Evolutionary conservation across 495 filamentous ascomycete species (phyloP).

Genomic region (Xylaria grammica): DNA sequence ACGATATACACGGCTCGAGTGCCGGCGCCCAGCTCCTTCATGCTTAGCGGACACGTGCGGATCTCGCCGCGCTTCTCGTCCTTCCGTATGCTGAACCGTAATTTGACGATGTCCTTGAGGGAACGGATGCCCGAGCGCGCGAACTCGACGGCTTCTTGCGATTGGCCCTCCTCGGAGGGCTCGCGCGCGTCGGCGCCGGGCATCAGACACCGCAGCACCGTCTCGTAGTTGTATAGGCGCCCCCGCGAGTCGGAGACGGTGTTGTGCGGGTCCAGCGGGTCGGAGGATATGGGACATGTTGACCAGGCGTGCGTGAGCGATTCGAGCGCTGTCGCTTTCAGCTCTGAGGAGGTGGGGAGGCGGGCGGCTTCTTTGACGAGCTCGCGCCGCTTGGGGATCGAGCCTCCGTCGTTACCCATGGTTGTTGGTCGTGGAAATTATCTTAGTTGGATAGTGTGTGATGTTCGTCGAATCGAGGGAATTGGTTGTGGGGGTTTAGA

Average conservation of each 20-base stretch:
- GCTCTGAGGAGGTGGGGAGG: conserved; percentile 79
- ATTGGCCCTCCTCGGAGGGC: conserved; percentile 36
- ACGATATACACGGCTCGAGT: conserved; percentile 88
- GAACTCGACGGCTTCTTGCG: conserved; percentile 57
- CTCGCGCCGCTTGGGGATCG: conserved; percentile 91
- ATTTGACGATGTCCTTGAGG: conserved; percentile 85
- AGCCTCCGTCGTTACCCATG: conserved; percentile 95
- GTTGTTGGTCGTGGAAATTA: conserved; percentile 9
- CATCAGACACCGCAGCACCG: conserved; percentile 80
- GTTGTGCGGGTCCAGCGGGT: conserved; percentile 67
- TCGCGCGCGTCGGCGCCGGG: conserved; percentile 59
- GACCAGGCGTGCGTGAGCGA: conserved; percentile 84
- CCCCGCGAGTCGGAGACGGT: conserved; percentile 86
- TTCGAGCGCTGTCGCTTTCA: conserved; percentile 87
- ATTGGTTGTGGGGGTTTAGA: no score
- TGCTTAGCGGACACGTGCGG: conserved; percentile 87
- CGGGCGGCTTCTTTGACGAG: conserved; percentile 89
- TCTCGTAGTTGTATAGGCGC: conserved; percentile 93
- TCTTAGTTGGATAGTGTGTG: background rate
- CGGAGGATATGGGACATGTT: conserved; percentile 82
- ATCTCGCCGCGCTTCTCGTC: conserved; percentile 52
- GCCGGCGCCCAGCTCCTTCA: conserved; percentile 79
- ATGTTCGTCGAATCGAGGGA: background rate
- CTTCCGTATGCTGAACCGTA: conserved; percentile 68
- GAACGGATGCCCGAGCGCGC: conserved; percentile 73